phyloP scores from a whole-genome alignment of 805 yeast species.

The Barnettozyma californica region DNA sequence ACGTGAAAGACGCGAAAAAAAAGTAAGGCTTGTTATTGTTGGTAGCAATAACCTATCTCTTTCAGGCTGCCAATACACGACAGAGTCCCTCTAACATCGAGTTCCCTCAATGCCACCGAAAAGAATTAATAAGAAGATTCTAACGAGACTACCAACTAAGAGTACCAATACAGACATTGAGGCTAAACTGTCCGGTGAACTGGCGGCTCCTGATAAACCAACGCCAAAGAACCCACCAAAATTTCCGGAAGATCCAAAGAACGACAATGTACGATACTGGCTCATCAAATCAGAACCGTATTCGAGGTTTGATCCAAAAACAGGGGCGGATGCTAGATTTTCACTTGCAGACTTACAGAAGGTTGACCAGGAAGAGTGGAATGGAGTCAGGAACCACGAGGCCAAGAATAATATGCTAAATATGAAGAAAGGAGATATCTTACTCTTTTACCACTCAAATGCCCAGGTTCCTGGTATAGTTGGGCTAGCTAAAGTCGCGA shows the following conservation, averaged over 20 bases:
- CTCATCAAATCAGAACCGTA: conserved; percentile 52
- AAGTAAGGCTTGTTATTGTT: too few species aligned
- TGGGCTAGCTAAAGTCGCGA: conserved; percentile 37
- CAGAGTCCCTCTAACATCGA: too few species aligned
- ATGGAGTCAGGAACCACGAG: conserved; percentile 55
- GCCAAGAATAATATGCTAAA: conserved; percentile 45
- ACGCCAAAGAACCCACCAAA: conserved; percentile 30
- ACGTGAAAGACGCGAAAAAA: too few species aligned
- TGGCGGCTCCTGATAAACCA: conserved; percentile 18
- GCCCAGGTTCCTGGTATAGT: conserved; percentile 51
- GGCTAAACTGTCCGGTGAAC: background rate
- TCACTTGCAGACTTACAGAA: conserved; percentile 38
- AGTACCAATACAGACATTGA: background rate
- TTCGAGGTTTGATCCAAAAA: conserved; percentile 39
- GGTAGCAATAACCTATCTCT: too few species aligned
- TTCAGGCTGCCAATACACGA: too few species aligned
- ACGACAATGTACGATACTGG: conserved; percentile 38
- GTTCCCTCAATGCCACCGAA: conserved; percentile 5
- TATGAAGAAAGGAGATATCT: conserved; percentile 43
- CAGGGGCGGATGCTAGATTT: conserved; percentile 45
- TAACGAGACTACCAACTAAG: conserved; percentile 1
- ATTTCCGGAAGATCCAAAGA: conserved; percentile 23
- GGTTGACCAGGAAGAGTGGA: conserved; percentile 44
- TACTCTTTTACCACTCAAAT: conserved; percentile 52
- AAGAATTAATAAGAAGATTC: conserved; percentile 3